Evolutionary conservation across 768 basidiomycete genomes (phyloP), one percentile per base, ranked within the genome.

Genomic region (Panaeolus cyanescens): DNA sequence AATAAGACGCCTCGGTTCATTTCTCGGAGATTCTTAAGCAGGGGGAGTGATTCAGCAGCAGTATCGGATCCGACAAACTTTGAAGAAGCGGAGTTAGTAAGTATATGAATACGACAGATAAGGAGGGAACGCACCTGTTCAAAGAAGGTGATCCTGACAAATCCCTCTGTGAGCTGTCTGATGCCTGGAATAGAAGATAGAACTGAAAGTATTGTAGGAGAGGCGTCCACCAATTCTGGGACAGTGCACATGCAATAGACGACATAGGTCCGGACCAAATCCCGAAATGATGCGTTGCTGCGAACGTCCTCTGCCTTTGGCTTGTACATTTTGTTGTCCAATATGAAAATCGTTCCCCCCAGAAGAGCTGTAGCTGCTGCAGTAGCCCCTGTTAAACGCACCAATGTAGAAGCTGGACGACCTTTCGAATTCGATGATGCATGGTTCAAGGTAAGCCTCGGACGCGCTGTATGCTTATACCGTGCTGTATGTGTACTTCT

Each of bases 31-130:
- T 74, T 68, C 37, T 79, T 76, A 37, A 97, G 82, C 0, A 91
- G 70, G 1, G 92, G 88, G 4, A 91, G 65, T 6, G 89, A 84
- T 17, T 83, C 87, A 34, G 83, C 80, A 0, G 89, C 91, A 0
- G 89, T 89, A 61, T 96, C 94, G 3, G 92, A 95, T 0, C 95
- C 94, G 1, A 96, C 95, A 65, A 96, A 98, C 89, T 94, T 56
- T 2, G 32, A 4, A 55, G 1, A 19, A 42, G 36, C 19, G n/a
- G 17, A 34, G 32, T 59, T 54, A 58, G 39, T 15, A 32, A 30
- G 32, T 32, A 12, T 33, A 1, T 25, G 13, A 2, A 50, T 40
- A 20, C 19, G 15, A 10, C 34, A 31, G 6, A 8, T 13, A 32
- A 56, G 25, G 37, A 7, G 15, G 9, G 32, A 34, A 64, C 81